Base-by-base conservation (phyloP, 75 land plant genomes). In the Selaginella tamariscina region DNA sequence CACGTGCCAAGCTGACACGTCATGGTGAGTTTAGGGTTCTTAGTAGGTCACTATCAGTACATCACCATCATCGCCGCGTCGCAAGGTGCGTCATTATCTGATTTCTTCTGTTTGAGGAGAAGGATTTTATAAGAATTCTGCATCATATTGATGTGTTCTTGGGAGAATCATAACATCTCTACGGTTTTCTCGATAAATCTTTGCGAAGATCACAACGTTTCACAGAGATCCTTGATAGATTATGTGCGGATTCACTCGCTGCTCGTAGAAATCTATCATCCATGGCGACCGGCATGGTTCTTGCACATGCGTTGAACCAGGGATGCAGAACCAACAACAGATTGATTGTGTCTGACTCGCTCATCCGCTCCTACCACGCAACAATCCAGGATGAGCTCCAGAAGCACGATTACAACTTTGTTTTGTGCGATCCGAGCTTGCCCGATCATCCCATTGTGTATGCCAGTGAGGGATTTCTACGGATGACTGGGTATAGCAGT, bases 371-470 rank as follows among this genome's bases (percentile, higher is more conserved):
- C 0, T 89, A 89, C 78, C 72, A 86, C 24, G 33, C 49, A 1
- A 75, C 74, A 70, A 74, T 78, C 9, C 30, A 68, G 2, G 84
- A 84, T 30, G 84, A 81, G 9, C 77, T 90, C 54, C 74, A 80
- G 27, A 80, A 77, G 24, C 33, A 71, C 5, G 83, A 72, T 1
- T 71, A 28, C 70, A 75, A 49, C 56, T 87, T 87, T 70, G 72
- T 82, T 9, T 77, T 90, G 72, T 83, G 85, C 22, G 91, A 87
- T 54, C 91, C 91, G 9, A 57, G 64, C 26, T 66, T 88, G 26
- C 32, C 79, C 1, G 96, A 85, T 57, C 86, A 89, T 65, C 94
- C 94, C 1, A 82, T 91, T 28, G 89, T 88, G 30, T 91, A 75
- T 62, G 94, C 89, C 2, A 86, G 94, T 75, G 73, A 69, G 0